These are phyloP conservation scores for Clathrospora elynae DNA, from an alignment of 2,329 filamentous ascomycete genomes.

Conservation along the genomic window DNA sequence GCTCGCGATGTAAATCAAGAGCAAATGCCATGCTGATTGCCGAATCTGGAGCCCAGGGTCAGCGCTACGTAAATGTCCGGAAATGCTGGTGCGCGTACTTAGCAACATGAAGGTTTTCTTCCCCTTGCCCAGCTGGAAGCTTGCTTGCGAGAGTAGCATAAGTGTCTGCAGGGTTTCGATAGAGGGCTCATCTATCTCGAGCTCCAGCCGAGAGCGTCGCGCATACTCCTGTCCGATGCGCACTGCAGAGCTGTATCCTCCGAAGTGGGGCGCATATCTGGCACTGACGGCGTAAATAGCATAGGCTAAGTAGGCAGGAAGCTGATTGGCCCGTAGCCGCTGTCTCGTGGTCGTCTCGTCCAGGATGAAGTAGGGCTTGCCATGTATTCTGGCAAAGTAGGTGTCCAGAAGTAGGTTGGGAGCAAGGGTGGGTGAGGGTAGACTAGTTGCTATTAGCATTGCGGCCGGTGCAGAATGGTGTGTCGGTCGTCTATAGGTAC, in stretches of 20 bases:
- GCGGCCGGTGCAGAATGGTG: constrained; percentile 11
- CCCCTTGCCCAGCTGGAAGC: constrained; percentile 76
- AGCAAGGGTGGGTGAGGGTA: constrained; percentile 55
- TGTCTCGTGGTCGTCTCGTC: constrained; percentile 78
- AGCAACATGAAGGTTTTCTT: constrained; percentile 88
- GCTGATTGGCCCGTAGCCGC: constrained; percentile 69
- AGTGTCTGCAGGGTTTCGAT: constrained; percentile 78
- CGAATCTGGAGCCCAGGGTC: constrained; percentile 58
- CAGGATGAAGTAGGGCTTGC: constrained; percentile 80
- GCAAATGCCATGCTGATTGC: constrained; percentile 84
- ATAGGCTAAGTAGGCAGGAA: constrained; percentile 59
- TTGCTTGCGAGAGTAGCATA: constrained; percentile 75
- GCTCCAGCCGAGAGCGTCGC: constrained; percentile 67
- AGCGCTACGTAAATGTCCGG: constrained; percentile 15
- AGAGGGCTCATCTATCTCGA: constrained; percentile 81
- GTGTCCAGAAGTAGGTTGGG: constrained; percentile 72
- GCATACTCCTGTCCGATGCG: constrained; percentile 75
- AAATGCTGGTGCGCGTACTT: constrained; percentile 56
- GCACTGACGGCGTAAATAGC: constrained; percentile 58
- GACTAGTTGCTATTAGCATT: constrained; percentile 30
- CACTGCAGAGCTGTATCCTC: constrained; percentile 69
- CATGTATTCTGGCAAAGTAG: constrained; percentile 79
- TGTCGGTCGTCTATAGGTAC: constrained; percentile 24
- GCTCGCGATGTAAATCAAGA: constrained; percentile 78
- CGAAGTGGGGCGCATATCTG: constrained; percentile 71